A percentile compares a stretch with the other conserved stretches of the same genome.
These are phyloP conservation scores for Fomes fomentarius DNA, from an alignment of 1,284 basidiomycete species.

Conservation along the genomic window DNA sequence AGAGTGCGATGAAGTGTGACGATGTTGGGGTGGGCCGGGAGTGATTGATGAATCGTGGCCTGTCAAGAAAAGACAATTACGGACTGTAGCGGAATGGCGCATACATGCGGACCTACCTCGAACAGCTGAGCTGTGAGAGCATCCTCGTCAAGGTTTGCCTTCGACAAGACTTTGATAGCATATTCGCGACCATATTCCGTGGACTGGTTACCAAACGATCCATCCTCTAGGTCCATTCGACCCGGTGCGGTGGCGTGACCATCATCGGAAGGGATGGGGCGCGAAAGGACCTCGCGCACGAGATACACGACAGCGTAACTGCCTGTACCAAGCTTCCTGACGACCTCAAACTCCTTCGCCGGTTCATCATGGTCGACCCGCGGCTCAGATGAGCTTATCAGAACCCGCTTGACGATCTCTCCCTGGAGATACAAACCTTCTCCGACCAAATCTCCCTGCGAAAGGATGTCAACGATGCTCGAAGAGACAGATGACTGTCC, in stretches of 20 bases:
- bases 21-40: constrained; percentile 91
- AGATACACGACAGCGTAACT: constrained; percentile 95
- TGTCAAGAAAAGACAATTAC: constrained; percentile 32
- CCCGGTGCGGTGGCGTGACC: constrained; percentile 64
- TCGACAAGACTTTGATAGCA: constrained; percentile 96
- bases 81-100: background rate
- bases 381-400: constrained; percentile 36
- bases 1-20: constrained; percentile 93
- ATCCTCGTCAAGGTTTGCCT: constrained; percentile 88
- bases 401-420: constrained; percentile 61
- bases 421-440: constrained; percentile 65
- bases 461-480: constrained; percentile 65
- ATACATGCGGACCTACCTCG: constrained; percentile 58
- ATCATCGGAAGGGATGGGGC: constrained; percentile 48
- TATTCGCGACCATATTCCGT: constrained; percentile 83
- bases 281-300: constrained; percentile 82
- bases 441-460: constrained; percentile 71
- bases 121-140: constrained; percentile 86
- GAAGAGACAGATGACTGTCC: constrained; percentile 48
- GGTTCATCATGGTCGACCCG: constrained; percentile 47
- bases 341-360: constrained; percentile 78
- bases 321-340: constrained; percentile 84
- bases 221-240: constrained; percentile 61
- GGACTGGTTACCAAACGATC: constrained; percentile 37
- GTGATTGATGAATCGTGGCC: constrained; percentile 94